Conservation (phyloP, 2,329 filamentous ascomycete genomes). For the Talaromyces sp. region DNA sequence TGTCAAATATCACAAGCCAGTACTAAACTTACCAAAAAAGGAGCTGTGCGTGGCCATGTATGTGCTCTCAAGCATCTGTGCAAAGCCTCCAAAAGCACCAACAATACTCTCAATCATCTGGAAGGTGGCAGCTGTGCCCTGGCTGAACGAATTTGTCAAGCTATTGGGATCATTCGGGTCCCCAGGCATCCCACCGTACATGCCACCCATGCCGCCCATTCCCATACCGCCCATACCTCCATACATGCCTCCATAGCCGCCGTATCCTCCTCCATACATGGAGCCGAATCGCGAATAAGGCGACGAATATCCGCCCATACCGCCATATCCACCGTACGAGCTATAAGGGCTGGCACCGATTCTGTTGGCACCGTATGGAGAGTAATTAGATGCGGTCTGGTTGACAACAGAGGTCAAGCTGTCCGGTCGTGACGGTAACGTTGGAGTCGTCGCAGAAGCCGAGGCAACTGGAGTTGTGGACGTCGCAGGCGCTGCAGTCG, state of each 20-base stretch:
- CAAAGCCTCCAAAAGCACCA: constrained; percentile 91
- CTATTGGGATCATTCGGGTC: constrained; percentile 87
- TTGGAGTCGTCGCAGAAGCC: constrained; percentile 39
- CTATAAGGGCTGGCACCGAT: constrained; percentile 48
- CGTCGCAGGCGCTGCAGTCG: constrained; percentile 37
- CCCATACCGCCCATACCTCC: constrained; percentile 16
- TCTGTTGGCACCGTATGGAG: constrained; percentile 53
- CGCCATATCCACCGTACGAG: constrained; percentile 46
- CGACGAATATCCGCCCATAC: constrained; percentile 35
- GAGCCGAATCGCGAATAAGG: constrained; percentile 33
- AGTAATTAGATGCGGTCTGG: constrained; percentile 81
- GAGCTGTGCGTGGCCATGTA: constrained; percentile 99
- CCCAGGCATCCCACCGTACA: constrained; percentile 42
- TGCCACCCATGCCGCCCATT: constrained; percentile 30
- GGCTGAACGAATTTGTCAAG: constrained; percentile 89
- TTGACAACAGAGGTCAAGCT: constrained; percentile 75
- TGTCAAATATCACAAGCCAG: not conserved
- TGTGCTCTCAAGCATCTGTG: constrained; percentile 98
- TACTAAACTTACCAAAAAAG: constrained; percentile 72
- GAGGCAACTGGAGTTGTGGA: constrained; percentile 38
- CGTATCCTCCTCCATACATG: constrained; percentile 43
- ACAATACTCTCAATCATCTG: constrained; percentile 98
- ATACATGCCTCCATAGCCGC: constrained; percentile 47
- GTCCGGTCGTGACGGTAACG: constrained; percentile 68
- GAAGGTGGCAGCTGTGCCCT: constrained; percentile 93